phyloP scores from a whole-genome alignment of 495 filamentous ascomycete genomes.

The Annulohypoxylon stygium region DNA sequence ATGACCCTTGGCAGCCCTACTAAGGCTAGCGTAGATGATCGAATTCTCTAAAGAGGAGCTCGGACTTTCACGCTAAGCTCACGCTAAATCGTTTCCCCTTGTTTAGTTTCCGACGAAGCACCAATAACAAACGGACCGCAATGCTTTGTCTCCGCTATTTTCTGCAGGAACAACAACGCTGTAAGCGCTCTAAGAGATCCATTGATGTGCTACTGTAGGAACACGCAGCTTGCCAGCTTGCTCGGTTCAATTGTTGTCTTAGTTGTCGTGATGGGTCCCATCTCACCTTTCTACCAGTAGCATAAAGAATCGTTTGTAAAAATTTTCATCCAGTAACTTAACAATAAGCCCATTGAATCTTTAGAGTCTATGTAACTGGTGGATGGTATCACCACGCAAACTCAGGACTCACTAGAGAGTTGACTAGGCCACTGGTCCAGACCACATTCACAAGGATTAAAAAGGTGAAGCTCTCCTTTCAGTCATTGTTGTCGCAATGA shows the following conservation, averaged over 20 bases:
- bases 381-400: not conserved
- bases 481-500: constrained; percentile 29
- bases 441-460: not conserved
- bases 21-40: constrained; percentile 34
- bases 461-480: constrained; percentile 25
- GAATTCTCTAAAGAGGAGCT: constrained; percentile 30
- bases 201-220: constrained; percentile 28
- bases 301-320: constrained; percentile 7
- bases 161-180: constrained; percentile 48
- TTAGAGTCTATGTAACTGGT: not conserved
- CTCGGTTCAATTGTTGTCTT: constrained; percentile 5
- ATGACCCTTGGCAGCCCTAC: constrained; percentile 6
- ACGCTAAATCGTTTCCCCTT: not conserved
- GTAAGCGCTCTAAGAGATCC: constrained; percentile 5
- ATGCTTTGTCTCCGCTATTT: constrained; percentile 18
- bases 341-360: not conserved
- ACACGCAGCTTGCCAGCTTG: constrained; percentile 29
- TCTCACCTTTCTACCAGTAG: constrained; percentile 5
- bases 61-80: constrained; percentile 16
- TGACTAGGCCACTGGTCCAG: not conserved
- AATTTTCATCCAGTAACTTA: not conserved
- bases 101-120: constrained; percentile 15
- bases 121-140: constrained; percentile 31
- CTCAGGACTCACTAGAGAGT: not conserved
- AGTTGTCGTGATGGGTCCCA: constrained; percentile 24